A percentile compares a stretch with the other conserved stretches of the same genome.
Conservation (phyloP, 1,284 basidiomycete species). For the Ganoderma resinaceum region DNA sequence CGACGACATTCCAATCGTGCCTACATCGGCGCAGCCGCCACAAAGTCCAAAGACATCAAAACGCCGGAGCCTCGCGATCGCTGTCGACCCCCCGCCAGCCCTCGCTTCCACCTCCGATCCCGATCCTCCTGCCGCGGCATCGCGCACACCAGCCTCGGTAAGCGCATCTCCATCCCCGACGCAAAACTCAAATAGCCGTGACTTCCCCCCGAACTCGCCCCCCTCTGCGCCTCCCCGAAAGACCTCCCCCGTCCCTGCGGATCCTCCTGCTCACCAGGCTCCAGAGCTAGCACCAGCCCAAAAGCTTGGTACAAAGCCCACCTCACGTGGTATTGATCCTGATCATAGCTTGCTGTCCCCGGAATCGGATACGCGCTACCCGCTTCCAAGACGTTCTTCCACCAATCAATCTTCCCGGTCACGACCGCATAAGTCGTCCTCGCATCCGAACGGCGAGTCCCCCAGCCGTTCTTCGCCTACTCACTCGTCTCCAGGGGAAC, state of each 20-base stretch:
- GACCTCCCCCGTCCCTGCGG: conserved; percentile 1
- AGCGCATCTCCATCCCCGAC: background rate
- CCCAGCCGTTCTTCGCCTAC: conserved; percentile 6
- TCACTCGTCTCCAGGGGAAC: conserved; percentile 9
- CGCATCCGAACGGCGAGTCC: conserved; percentile 13
- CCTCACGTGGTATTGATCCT: conserved; percentile 22
- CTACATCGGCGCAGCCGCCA: conserved; percentile 1
- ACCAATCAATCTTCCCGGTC: conserved; percentile 14
- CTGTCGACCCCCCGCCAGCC: conserved; percentile 9
- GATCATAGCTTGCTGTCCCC: conserved; percentile 28
- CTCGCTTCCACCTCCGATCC: conserved; percentile 17
- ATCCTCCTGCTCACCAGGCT: conserved; percentile 2
- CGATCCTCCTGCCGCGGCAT: conserved; percentile 11
- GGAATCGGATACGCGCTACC: conserved; percentile 30
- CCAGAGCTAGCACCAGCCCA: conserved; percentile 2
- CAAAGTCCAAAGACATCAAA: conserved; percentile 10
- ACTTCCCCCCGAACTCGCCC: background rate
- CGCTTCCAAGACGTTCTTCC: conserved; percentile 27
- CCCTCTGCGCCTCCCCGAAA: conserved; percentile 1
- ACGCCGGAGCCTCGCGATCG: conserved; percentile 7
- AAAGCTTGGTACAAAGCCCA: conserved; percentile 11
- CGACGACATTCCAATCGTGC: background rate
- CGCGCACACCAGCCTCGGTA: background rate
- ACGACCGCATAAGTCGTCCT: conserved; percentile 1
- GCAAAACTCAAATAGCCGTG: conserved; percentile 10